A percentile compares a stretch with the other conserved stretches of the same genome.
Conservation (phyloP, 768 basidiomycete genomes). For the Pleurotus platypus region DNA sequence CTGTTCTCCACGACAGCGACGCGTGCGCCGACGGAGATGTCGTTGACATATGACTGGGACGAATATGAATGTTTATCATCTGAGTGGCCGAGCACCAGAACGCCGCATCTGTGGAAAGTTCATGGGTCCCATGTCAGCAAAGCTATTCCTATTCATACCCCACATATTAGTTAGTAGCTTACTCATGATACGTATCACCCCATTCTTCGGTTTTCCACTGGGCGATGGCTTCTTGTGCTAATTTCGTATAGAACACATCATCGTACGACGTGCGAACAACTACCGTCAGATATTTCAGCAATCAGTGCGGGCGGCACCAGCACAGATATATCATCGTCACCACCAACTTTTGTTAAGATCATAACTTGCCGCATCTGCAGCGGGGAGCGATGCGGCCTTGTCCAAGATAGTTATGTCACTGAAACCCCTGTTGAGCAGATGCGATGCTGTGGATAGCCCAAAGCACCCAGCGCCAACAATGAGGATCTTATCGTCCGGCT, state of each 20-base stretch:
- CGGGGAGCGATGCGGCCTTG: slow-evolving; percentile 63
- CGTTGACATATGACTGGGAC: slow-evolving; percentile 58
- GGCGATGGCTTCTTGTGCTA: slow-evolving; percentile 75
- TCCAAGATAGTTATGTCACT: slow-evolving; percentile 73
- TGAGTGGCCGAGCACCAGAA: slow-evolving; percentile 50
- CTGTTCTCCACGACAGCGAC: slow-evolving; percentile 35
- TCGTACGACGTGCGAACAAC: slow-evolving; percentile 75
- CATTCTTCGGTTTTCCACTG: slow-evolving; percentile 72
- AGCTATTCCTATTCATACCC: too few relatives aligned
- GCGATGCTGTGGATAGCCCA: slow-evolving; percentile 82
- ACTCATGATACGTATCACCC: slow-evolving; percentile 85
- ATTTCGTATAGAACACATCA: slow-evolving; percentile 62
- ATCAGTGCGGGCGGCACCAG: background rate
- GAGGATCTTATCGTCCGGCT: slow-evolving; percentile 38
- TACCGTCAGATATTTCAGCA: slow-evolving; percentile 18
- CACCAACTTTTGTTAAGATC: slow-evolving; percentile 45
- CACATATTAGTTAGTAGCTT: slow-evolving; percentile 19
- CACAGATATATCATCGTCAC: too few relatives aligned
- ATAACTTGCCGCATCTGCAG: slow-evolving; percentile 74
- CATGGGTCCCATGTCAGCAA: background rate
- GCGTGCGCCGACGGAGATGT: slow-evolving; percentile 51
- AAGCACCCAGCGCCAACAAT: slow-evolving; percentile 85
- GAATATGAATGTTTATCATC: slow-evolving; percentile 37
- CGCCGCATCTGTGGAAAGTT: slow-evolving; percentile 54
- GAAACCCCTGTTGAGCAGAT: slow-evolving; percentile 71